Conservation (phyloP, 768 basidiomycete genomes). For the Tylopilus sp. region DNA sequence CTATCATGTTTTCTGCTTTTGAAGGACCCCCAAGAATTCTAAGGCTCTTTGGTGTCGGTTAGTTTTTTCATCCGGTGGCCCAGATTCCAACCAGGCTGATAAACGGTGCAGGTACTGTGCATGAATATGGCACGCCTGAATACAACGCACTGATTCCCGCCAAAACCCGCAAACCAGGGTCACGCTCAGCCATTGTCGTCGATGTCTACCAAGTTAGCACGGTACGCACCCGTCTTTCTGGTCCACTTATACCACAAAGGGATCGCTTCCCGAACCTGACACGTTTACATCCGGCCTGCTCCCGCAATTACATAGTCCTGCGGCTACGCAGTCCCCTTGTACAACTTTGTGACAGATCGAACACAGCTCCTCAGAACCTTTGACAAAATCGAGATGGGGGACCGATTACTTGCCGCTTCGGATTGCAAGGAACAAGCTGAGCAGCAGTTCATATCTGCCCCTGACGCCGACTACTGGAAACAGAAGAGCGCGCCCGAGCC, state of each 20-base stretch:
- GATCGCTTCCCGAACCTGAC: neutral
- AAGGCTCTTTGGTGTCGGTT: constrained; percentile 55
- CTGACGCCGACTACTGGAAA: constrained; percentile 8
- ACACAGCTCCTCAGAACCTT: constrained; percentile 44
- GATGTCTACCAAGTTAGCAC: constrained; percentile 54
- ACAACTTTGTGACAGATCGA: constrained; percentile 54
- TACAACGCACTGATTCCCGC: constrained; percentile 51
- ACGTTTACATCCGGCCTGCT: neutral
- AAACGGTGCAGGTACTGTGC: constrained; percentile 42
- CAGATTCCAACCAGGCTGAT: neutral
- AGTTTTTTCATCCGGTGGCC: too few relatives aligned
- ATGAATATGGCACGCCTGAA: constrained; percentile 62
- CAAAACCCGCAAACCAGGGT: constrained; percentile 49
- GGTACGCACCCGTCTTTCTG: constrained; percentile 27
- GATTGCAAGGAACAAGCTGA: neutral
- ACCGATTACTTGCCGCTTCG: constrained; percentile 25
- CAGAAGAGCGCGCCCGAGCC: constrained; percentile 1
- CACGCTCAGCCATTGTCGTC: constrained; percentile 56
- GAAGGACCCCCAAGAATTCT: constrained; percentile 56
- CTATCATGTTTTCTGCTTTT: constrained; percentile 58
- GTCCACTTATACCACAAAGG: neutral
- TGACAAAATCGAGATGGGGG: constrained; percentile 39
- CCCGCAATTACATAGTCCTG: constrained; percentile 47
- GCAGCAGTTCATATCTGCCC: neutral
- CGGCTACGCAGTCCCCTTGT: constrained; percentile 62